Evolutionary conservation across 257 asterid species (phyloP), one percentile per base, ranked within the genome.

Genomic region (Leonotis leonurus): DNA sequence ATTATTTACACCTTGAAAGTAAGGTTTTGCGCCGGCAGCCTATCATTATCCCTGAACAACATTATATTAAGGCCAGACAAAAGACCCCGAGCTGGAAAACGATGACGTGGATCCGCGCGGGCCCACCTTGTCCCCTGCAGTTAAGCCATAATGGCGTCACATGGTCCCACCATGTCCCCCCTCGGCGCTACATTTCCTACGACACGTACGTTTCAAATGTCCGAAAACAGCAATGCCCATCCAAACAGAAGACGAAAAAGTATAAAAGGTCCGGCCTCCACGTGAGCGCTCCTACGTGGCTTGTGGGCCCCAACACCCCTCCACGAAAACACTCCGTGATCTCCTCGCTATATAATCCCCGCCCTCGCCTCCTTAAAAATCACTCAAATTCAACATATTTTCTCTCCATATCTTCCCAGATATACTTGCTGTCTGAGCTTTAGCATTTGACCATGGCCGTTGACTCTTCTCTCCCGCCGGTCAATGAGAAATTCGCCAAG

Each of bases 401-500:
- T 17, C 22, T 11, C 17, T 17, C 22, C 40, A 39, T 13, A 16
- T 53, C 13, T 39, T 16, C 10, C 1, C 49, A n/a, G n/a, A n/a
- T n/a, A n/a, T 18, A 5, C 20, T 12, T n/a, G 14, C 8, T 11
- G 3, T 4, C 37, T n/a, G 13, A 39, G 6, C 3, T 33, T n/a
- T n/a, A n/a, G 2, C 8, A 4, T 43, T 20, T 22, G 33, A 58
- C 45, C 17, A 85, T 88, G 92, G 73, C 78, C 0, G 73, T 77
- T 44, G 81, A 81, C 27, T 69, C 88, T 3, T 26, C 64, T 24
- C 37, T 63, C 24, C 58, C 73, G 5, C 77, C 21, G 73, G 74
- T 16, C 73, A 75, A 78, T 6, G 90, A 84, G 69, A 81, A 57
- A 54, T 83, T 83, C 27, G 88, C 81, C 0, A 73, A 69, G 66